phyloP scores from a whole-genome alignment of 2,329 filamentous ascomycete genomes.

The Penicillium sp. region DNA sequence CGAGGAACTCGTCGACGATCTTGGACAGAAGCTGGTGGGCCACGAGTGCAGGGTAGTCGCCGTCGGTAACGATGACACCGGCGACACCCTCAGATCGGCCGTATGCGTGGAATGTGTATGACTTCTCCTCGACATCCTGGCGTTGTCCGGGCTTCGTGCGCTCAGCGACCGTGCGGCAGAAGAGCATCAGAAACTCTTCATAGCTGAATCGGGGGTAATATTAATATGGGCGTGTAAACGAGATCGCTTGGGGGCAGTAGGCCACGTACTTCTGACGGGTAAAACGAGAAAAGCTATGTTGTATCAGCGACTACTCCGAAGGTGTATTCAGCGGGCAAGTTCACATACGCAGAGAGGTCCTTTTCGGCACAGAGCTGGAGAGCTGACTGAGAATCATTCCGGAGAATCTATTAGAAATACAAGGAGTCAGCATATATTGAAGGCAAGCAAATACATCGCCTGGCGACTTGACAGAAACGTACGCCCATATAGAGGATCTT shows the following conservation, averaged over 20 bases:
- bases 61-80: constrained; percentile 75
- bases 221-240: neutral
- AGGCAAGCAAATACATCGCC: neutral
- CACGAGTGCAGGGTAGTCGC: constrained; percentile 73
- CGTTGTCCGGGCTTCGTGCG: constrained; percentile 77
- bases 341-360: constrained; percentile 61
- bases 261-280: constrained; percentile 64
- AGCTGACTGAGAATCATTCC: constrained; percentile 74
- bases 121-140: constrained; percentile 70
- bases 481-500: constrained; percentile 88
- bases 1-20: constrained; percentile 81
- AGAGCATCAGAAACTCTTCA: constrained; percentile 76
- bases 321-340: neutral
- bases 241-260: neutral
- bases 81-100: constrained; percentile 68
- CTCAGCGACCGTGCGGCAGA: constrained; percentile 84
- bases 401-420: constrained; percentile 64
- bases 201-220: constrained; percentile 40
- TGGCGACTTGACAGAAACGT: constrained; percentile 39
- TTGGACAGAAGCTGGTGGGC: constrained; percentile 87
- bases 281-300: constrained; percentile 68
- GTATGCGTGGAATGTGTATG: constrained; percentile 68
- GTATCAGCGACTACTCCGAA: constrained; percentile 10
- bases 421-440: neutral
- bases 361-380: constrained; percentile 75